Evolutionary conservation across 2,329 filamentous ascomycete genomes (phyloP).

Genomic region (Aspergillus sp.): DNA sequence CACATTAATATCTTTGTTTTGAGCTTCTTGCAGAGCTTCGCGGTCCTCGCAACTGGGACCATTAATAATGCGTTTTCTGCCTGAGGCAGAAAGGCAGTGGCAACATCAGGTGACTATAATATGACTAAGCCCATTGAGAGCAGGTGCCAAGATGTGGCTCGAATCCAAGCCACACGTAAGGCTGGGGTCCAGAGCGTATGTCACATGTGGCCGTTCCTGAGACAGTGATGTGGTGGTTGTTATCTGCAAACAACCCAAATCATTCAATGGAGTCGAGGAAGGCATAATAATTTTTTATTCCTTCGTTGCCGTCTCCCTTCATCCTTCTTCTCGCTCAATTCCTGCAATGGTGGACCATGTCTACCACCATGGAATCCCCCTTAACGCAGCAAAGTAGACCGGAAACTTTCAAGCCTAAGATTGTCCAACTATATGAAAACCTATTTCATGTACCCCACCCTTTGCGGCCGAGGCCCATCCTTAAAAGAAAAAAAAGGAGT

Average conservation of each 20-base stretch:
- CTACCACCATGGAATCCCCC: slow-evolving; percentile 76
- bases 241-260: slow-evolving; percentile 8
- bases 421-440: slow-evolving; percentile 82
- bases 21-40: background rate
- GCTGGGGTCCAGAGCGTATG: slow-evolving; percentile 7
- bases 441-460: slow-evolving; percentile 62
- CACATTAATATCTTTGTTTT: background rate
- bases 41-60: background rate
- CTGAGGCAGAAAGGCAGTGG: slow-evolving; percentile 7
- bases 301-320: background rate
- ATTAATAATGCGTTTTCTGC: slow-evolving; percentile 2
- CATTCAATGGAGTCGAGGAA: background rate
- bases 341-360: slow-evolving; percentile 20
- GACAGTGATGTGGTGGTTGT: slow-evolving; percentile 12
- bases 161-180: slow-evolving; percentile 5
- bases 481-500: background rate
- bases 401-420: slow-evolving; percentile 89
- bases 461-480: background rate
- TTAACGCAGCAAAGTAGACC: slow-evolving; percentile 89
- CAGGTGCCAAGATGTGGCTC: slow-evolving; percentile 8
- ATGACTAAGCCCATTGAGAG: slow-evolving; percentile 1
- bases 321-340: background rate
- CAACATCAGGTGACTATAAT: background rate
- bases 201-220: slow-evolving; percentile 12
- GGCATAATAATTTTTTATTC: background rate